Percentiles rank a stretch among this genome's conserved stretches.
phyloP scores from a whole-genome alignment of 192 early-diverging fungal species.

The Lobulomyces angularis region DNA sequence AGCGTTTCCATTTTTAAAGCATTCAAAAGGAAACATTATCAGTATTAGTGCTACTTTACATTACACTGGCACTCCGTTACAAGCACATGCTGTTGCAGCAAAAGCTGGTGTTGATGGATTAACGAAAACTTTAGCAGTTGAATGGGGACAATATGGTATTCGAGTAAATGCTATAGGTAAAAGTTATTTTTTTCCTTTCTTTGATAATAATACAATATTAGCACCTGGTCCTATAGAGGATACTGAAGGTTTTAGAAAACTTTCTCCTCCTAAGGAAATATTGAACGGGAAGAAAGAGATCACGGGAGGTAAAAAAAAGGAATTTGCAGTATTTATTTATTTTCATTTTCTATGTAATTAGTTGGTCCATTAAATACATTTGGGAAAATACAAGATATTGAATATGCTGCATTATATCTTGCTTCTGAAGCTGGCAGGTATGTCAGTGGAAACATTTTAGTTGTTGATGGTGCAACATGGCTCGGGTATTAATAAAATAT shows the following conservation, averaged over 20 bases:
- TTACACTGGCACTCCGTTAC: slow-evolving; percentile 37
- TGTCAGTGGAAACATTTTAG: slow-evolving; percentile 43
- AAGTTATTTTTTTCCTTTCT: slow-evolving; percentile 5
- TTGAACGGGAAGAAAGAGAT: not conserved
- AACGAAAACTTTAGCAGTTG: slow-evolving; percentile 36
- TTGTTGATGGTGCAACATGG: slow-evolving; percentile 53
- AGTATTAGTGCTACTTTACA: slow-evolving; percentile 60
- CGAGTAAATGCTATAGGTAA: slow-evolving; percentile 52
- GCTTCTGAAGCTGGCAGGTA: slow-evolving; percentile 47
- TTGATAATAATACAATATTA: not conserved
- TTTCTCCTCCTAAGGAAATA: slow-evolving; percentile 4
- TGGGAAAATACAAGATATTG: slow-evolving; percentile 53
- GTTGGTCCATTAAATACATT: slow-evolving; percentile 4
- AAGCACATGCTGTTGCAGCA: slow-evolving; percentile 41
- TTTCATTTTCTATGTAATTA: slow-evolving; percentile 10
- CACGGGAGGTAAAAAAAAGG: slow-evolving; percentile 10
- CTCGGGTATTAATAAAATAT: too few relatives aligned
- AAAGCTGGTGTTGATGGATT: slow-evolving; percentile 52
- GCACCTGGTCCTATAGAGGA: slow-evolving; percentile 24
- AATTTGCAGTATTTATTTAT: slow-evolving; percentile 7
- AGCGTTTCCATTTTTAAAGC: slow-evolving; percentile 53
- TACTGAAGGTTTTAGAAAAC: slow-evolving; percentile 21
- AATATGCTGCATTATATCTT: slow-evolving; percentile 55
- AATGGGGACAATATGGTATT: slow-evolving; percentile 60
- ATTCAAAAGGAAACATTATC: slow-evolving; percentile 47